phyloP scores from a whole-genome alignment of 2,329 filamentous ascomycete species.

The Fusarium sambucinum region DNA sequence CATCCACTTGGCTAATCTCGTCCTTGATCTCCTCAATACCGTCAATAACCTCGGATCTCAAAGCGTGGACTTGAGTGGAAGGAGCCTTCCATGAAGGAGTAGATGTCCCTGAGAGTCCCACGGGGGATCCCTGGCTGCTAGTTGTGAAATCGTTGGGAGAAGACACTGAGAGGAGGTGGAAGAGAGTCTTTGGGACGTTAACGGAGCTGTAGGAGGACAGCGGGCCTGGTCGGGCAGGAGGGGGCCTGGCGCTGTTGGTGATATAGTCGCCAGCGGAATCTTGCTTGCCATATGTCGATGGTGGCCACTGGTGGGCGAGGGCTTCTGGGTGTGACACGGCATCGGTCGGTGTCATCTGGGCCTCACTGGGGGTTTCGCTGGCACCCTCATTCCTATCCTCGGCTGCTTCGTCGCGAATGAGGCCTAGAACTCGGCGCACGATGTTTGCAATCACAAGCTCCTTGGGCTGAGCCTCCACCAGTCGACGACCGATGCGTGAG shows the following conservation, averaged over 20 bases:
- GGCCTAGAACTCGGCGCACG: constrained; percentile 86
- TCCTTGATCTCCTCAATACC: constrained; percentile 97
- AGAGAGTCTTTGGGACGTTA: constrained; percentile 80
- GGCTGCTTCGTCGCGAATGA: constrained; percentile 91
- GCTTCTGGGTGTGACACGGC: constrained; percentile 50
- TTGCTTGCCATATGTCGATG: constrained; percentile 52
- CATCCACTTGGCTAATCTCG: constrained; percentile 91
- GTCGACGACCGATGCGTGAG: constrained; percentile 78
- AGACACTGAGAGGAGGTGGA: constrained; percentile 84
- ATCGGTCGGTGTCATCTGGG: constrained; percentile 56
- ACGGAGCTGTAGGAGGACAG: constrained; percentile 73
- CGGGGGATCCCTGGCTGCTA: constrained; percentile 59
- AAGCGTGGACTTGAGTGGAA: constrained; percentile 69
- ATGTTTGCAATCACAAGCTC: constrained; percentile 97
- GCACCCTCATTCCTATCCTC: constrained; percentile 77
- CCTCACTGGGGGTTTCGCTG: constrained; percentile 71
- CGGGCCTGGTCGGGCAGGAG: constrained; percentile 68
- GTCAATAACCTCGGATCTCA: constrained; percentile 91
- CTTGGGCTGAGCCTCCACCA: constrained; percentile 86
- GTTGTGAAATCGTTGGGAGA: constrained; percentile 60
- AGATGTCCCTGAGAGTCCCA: constrained; percentile 62
- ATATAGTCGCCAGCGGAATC: constrained; percentile 51
- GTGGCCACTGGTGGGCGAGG: constrained; percentile 46
- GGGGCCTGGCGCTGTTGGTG: constrained; percentile 47
- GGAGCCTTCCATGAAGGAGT: constrained; percentile 59